phyloP scores from a whole-genome alignment of 768 basidiomycete genomes.

The Collybia nuda region DNA sequence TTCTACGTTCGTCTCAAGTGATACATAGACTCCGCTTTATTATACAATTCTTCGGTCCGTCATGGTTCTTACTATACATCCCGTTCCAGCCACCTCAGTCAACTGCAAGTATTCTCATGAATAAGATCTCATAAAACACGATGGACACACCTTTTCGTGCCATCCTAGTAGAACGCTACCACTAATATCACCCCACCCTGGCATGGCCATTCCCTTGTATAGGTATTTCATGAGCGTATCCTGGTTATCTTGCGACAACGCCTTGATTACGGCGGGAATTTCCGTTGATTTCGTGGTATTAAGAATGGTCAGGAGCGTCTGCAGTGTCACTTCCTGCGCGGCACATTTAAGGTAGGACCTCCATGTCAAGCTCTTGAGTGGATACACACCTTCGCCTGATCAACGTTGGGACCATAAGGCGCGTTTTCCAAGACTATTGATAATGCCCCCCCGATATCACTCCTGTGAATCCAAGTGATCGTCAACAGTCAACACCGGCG shows the following conservation, averaged over 20 bases:
- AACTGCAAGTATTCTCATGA: constrained; percentile 46
- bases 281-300: constrained; percentile 94
- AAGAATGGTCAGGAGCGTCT: constrained; percentile 81
- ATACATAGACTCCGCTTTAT: neutral
- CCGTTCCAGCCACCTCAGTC: constrained; percentile 91
- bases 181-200: constrained; percentile 59
- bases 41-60: constrained; percentile 53
- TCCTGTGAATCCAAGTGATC: constrained; percentile 40
- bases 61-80: constrained; percentile 89
- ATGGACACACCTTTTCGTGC: constrained; percentile 89
- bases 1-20: neutral
- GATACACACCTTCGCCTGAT: constrained; percentile 83
- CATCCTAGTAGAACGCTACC: constrained; percentile 73
- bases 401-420: constrained; percentile 86
- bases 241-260: constrained; percentile 70
- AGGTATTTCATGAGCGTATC: constrained; percentile 97
- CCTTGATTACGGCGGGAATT: constrained; percentile 72
- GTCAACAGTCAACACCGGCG: neutral
- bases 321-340: constrained; percentile 70
- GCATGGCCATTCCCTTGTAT: constrained; percentile 92
- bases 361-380: neutral
- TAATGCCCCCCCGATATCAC: constrained; percentile 76
- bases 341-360: constrained; percentile 2
- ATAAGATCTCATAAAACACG: neutral
- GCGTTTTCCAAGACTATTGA: constrained; percentile 69